These are phyloP conservation scores for Phytomonas serpens DNA, from an alignment of 208 protist genomes.

Conservation along the genomic window DNA sequence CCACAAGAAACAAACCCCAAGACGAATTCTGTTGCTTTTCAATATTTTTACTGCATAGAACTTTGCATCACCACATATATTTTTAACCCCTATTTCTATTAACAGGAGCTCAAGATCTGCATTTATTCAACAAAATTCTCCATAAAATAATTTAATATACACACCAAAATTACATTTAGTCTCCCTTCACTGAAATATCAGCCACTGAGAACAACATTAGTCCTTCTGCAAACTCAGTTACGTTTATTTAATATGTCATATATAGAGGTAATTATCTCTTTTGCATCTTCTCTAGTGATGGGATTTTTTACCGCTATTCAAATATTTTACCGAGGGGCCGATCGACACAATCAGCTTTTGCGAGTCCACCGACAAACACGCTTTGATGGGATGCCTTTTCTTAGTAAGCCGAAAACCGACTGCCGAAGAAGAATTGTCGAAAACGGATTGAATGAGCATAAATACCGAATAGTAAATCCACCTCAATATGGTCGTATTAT, in stretches of 20 bases:
- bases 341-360: conserved; percentile 36
- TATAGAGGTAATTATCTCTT: conserved; percentile 64
- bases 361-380: conserved; percentile 54
- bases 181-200: not conserved
- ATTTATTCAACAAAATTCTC: not conserved
- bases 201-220: not conserved
- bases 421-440: conserved; percentile 54
- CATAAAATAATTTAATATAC: not conserved
- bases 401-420: conserved; percentile 39
- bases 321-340: conserved; percentile 47
- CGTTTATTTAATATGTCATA: conserved; percentile 35
- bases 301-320: conserved; percentile 48
- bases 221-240: not conserved
- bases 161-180: not conserved
- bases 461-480: conserved; percentile 44
- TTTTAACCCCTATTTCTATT: not conserved
- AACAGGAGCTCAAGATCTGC: not conserved
- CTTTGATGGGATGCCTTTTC: conserved; percentile 70
- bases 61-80: not conserved
- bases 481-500: conserved; percentile 55
- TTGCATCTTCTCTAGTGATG: conserved; percentile 58
- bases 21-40: not conserved
- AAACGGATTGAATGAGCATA: conserved; percentile 52
- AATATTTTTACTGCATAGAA: not conserved
- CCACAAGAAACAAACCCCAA: not conserved